phyloP scores from a whole-genome alignment of 2,329 filamentous ascomycete genomes.

The Metarhizium album region DNA sequence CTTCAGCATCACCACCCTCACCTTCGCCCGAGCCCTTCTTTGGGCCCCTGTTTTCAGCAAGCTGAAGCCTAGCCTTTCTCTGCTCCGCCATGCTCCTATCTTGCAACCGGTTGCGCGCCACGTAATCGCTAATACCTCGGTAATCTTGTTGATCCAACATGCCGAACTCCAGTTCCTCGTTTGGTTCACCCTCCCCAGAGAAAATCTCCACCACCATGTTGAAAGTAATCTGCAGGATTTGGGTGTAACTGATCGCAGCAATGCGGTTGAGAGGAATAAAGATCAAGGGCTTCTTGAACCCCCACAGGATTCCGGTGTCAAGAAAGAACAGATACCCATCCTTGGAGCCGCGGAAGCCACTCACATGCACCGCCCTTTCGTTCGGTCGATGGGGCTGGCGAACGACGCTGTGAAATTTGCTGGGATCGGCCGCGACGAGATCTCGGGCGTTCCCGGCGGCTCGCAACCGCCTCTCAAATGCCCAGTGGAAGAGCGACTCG shows the following conservation, averaged over 20 bases:
- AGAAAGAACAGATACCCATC: constrained; percentile 60
- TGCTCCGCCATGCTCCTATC: constrained; percentile 60
- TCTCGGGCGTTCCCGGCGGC: constrained; percentile 34
- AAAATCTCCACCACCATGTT: constrained; percentile 56
- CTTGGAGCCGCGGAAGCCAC: constrained; percentile 56
- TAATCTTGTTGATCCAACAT: constrained; percentile 64
- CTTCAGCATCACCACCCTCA: constrained; percentile 22
- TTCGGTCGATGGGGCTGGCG: constrained; percentile 47
- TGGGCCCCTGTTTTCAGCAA: constrained; percentile 45
- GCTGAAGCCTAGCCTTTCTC: constrained; percentile 51
- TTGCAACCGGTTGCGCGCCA: constrained; percentile 49
- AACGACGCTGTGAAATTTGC: constrained; percentile 45
- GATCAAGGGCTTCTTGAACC: constrained; percentile 57
- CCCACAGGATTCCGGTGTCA: constrained; percentile 56
- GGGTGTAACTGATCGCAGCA: constrained; percentile 55
- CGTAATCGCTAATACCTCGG: constrained; percentile 51
- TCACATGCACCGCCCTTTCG: constrained; percentile 55
- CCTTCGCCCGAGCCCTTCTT: constrained; percentile 33
- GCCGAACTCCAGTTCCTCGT: constrained; percentile 54
- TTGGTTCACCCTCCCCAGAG: constrained; percentile 32
- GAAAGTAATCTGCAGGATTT: constrained; percentile 56
- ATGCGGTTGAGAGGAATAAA: constrained; percentile 53
- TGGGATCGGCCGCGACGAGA: constrained; percentile 42
- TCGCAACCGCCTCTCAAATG: constrained; percentile 40
- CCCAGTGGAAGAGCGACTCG: constrained; percentile 50